Base-by-base conservation (phyloP, 2,329 filamentous ascomycete genomes). In the Sarocladiaceae sp. region DNA sequence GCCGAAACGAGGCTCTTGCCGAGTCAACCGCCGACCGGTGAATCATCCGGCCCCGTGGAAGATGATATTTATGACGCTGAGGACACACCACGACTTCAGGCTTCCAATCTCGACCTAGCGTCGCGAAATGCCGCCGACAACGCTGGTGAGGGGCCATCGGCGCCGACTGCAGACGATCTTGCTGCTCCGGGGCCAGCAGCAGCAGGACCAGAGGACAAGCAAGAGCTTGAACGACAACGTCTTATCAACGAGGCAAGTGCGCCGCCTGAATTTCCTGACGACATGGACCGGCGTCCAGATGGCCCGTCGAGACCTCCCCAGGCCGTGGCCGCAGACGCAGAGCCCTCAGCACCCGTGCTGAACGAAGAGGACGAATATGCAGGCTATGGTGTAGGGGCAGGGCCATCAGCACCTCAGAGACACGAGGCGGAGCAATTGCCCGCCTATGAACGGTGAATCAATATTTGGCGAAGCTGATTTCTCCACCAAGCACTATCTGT, bases 1-100 rank as follows among this genome's bases (percentile, higher is more conserved):
- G 90, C 90, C 36, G 92, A 97, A 69, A 80, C 86, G 58, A 80
- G 85, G 44, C 72, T 97, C 4, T 70, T 97, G 20, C 93, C 93
- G 2, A 96, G 91, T 62, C 84, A 85, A 60, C 92, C 87, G 12
- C 74, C 62, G 1, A 59, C 55, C 57, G 64, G 53, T 49, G 66
- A 52, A 66, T 80, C 79, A 6, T 68, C 60, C 1, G 57, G 62
- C 20, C 55, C 58, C 2, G 51, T 58, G 22, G 74, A 78, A 35
- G 78, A 83, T 17, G 62, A 79, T 55, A 70, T 82, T 2, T 78
- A 83, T 58, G 72, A 76, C 56, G 67, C 72, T 10, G 70, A 78
- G 37, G 67, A 74, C 51, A 65, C 65, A 13, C 68, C 68, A 26
- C 64, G 56, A 12, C 47, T 23, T 50, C 57, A 2, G 39, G 15